Base-by-base conservation (phyloP, 352 stramenopile species). In the Phytopythium boreale region DNA sequence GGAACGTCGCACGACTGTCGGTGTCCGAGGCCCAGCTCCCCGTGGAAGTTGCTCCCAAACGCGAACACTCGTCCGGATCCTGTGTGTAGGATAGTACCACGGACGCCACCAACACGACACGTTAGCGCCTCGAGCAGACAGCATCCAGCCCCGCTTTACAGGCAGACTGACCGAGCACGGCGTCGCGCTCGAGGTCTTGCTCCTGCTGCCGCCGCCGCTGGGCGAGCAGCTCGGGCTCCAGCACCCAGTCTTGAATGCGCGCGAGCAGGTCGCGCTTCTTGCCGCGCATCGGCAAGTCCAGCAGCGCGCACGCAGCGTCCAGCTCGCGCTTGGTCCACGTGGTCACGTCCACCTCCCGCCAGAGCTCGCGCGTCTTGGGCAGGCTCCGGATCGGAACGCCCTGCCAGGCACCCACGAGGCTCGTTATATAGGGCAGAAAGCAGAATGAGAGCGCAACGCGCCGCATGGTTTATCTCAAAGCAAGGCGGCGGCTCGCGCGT, bases 191-290 rank as follows among this genome's bases (percentile, higher is more conserved):
- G 6, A 71, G 71, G 19, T 79, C 71, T 19, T 74, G 67, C 34
- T 63, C 63, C 37, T 78, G 64, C 37, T 79, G 70, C 37, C 75
- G 59, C 52, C 80, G 71, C 11, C 71, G 66, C 37, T 60, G 62
- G 6, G 75, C 75, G 6, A 64, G 26, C 59, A 88, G 77, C 63
- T 79, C 75, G 4, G 84, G 78, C 50, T 79, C 79, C 57, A 88
- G 63, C 51, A 93, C 67, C 84, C 84, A 93, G 63, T 90, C 84
- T 63, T 91, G 80, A 24, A 93, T 76, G 10, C 80, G 71, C 53
- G 82, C 80, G 24, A 91, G 60, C 20, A 93, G 58, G 60, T 89
- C 80, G 6, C 72, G 56, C 53, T 91, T 93, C 61, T 87, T 90
- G 11, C 79, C 80, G 8, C 56, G 55, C 10, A 47, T 55, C 8